Evolutionary conservation across 306 rosid genomes (phyloP).

Genomic region (Prunus kanzakura): DNA sequence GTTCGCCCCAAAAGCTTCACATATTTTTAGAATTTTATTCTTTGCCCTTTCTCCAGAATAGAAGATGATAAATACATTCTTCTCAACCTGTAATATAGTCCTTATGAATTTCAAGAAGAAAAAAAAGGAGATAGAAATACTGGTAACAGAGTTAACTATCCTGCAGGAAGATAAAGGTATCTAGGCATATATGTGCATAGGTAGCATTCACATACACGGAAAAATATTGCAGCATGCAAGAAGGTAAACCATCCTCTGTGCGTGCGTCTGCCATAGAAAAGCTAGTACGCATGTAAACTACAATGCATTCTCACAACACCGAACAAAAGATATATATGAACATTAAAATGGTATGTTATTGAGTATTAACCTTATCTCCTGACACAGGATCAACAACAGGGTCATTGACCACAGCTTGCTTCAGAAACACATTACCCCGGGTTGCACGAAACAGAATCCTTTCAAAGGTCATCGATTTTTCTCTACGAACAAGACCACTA

Average conservation of each 20-base stretch:
- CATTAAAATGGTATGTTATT: slow-evolving; percentile 17
- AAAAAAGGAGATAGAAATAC: background rate
- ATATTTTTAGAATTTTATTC: slow-evolving; percentile 69
- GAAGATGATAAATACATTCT: slow-evolving; percentile 78
- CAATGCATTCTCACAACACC: background rate
- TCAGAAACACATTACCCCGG: slow-evolving; percentile 78
- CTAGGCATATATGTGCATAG: background rate
- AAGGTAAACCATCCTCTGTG: background rate
- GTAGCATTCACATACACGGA: background rate
- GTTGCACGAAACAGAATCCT: slow-evolving; percentile 78
- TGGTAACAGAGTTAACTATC: background rate
- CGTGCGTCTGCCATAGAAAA: background rate
- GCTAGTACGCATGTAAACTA: background rate
- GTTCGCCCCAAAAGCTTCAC: slow-evolving; percentile 85
- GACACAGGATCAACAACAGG: slow-evolving; percentile 69
- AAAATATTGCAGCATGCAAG: background rate
- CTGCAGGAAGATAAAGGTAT: background rate
- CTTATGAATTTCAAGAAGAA: background rate
- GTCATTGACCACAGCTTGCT: slow-evolving; percentile 59
- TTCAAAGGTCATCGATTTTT: slow-evolving; percentile 67
- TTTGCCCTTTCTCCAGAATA: slow-evolving; percentile 83
- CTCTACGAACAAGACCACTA: slow-evolving; percentile 77
- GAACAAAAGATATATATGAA: background rate
- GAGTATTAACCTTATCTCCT: slow-evolving; percentile 67
- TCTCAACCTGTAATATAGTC: slow-evolving; percentile 56